These are phyloP conservation scores for Aspergillus asperescens DNA, from an alignment of 495 filamentous ascomycete species.

Conservation along the genomic window DNA sequence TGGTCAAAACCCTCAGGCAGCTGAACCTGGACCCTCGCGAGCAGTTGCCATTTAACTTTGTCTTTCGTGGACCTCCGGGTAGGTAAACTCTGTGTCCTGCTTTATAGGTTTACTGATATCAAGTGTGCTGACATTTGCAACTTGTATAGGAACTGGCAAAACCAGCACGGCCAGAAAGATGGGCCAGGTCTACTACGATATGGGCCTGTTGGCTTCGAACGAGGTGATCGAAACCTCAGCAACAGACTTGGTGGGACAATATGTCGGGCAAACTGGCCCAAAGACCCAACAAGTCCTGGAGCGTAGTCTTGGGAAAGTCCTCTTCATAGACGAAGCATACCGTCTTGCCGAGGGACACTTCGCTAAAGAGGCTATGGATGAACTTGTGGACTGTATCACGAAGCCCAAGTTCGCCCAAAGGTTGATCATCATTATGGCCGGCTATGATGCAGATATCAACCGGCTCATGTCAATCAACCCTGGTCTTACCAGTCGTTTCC, in stretches of 20 bases:
- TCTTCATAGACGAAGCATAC: constrained; percentile 62
- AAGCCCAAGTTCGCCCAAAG: constrained; percentile 58
- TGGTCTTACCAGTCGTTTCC: constrained; percentile 50
- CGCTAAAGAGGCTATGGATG: constrained; percentile 67
- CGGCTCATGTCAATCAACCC: constrained; percentile 53
- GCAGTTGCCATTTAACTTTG: constrained; percentile 55
- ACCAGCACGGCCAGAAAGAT: constrained; percentile 67
- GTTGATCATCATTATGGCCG: constrained; percentile 69
- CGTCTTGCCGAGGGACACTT: constrained; percentile 50
- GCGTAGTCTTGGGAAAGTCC: constrained; percentile 51
- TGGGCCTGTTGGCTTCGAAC: constrained; percentile 53
- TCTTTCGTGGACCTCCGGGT: constrained; percentile 65
- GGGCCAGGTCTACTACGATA: constrained; percentile 68
- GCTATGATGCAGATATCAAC: constrained; percentile 65
- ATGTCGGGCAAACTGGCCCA: constrained; percentile 46
- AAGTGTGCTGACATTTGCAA: no score
- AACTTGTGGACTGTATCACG: constrained; percentile 64
- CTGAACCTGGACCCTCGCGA: constrained; percentile 52
- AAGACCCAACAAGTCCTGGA: constrained; percentile 39
- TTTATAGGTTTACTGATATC: neutral
- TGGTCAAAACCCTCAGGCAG: constrained; percentile 45
- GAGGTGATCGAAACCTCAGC: constrained; percentile 58
- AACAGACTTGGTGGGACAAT: constrained; percentile 57
- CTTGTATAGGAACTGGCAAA: constrained; percentile 67
- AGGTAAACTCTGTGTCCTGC: neutral